Base-by-base conservation (phyloP, 345 rosid species). In the Combretum micranthum region DNA sequence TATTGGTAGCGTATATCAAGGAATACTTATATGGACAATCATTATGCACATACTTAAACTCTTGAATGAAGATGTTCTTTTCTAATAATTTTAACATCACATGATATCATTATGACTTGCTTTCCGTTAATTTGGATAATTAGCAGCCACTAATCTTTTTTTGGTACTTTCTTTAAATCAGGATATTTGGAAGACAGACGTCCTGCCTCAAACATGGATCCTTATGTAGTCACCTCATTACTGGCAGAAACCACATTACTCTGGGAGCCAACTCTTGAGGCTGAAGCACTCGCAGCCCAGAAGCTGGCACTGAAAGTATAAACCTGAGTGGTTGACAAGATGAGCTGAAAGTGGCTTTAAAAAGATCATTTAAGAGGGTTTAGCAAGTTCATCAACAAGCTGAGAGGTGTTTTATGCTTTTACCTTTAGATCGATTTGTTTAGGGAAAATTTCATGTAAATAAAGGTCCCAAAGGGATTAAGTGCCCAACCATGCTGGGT, bases 191-290 rank as follows among this genome's bases (percentile, higher is more conserved):
- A 93, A 72, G 97, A 88, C 55, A 47, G 94, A 52, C 93, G 94
- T 42, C 97, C 99, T 44, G 89, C 97, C 49, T 88, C 98, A 22
- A 92, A 84, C 86, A 92, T 86, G 96, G 97, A 88, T 67, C 95
- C n/a, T n/a, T 88, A 85, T n/a, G 64, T 77, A 12, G 93, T 88
- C 78, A 92, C 87, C 47, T 47, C 77, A n/a, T 69, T 88, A 37
- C 69, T 88, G 56, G 95, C 95, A 2, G 89, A 86, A 70, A 83
- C 84, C 17, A 86, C 98, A 50, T 47, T 92, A 21, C 67, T 88
- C 37, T 85, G 83, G 75, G 87, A 88, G 75, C 98, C 98, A 52
- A 76, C 86, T 8, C 85, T 83, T 15, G 83, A 88, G 65, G 98
- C 80, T 43, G 93, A 83, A 73, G 90, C 89, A 55, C 87, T 88